Evolutionary conservation across 805 yeast genomes (phyloP), one percentile per base, ranked within the genome.

Genomic region (Spathaspora hagerdaliae): DNA sequence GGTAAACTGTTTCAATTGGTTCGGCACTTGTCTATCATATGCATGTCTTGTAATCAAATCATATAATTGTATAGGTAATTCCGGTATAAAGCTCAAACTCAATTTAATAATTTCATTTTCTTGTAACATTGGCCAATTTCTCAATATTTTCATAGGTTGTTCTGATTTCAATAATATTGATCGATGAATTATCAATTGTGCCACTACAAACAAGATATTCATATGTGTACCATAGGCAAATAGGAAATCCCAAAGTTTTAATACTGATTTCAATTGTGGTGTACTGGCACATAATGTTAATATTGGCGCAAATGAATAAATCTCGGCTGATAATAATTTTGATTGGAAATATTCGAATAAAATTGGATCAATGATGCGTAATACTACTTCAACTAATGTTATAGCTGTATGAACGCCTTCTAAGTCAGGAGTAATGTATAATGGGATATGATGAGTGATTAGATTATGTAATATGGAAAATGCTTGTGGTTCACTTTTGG

Each of bases 171-270:
- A 61, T n/a, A 90, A 66, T 29, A 74, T 65, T 8, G 81, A 75
- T 46, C 97, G 70, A 48, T 85, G 82, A 36, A 84, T 69, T 5
- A 87, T 81, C 19, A 90, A 66, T 59, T 87, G 96, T 1, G 97
- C 92, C 7, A 89, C 87, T 2, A 90, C 80, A 53, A 89, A 85
- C 34, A 91, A 69, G 27, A 91, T 77, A 64, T 91, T 90, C 82
- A 89, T 76, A 57, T 91, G 96, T 14, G 86, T 80, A 0, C 97
- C 97, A 56, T 87, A 90, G 3, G 97, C 96, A 63, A 90, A 85
- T 54, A 89, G 65, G 52, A 90, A 86, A 61, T 90, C 97, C 97
- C 97, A 90, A 13, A 90, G 71, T 47, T 81, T 78, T 34, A 90
- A 64, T 1, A 87, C 86, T 51, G 90, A 88, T 31, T 71, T 67